phyloP scores from a whole-genome alignment of 1,139 yeast species.

The Pichia sp. region DNA sequence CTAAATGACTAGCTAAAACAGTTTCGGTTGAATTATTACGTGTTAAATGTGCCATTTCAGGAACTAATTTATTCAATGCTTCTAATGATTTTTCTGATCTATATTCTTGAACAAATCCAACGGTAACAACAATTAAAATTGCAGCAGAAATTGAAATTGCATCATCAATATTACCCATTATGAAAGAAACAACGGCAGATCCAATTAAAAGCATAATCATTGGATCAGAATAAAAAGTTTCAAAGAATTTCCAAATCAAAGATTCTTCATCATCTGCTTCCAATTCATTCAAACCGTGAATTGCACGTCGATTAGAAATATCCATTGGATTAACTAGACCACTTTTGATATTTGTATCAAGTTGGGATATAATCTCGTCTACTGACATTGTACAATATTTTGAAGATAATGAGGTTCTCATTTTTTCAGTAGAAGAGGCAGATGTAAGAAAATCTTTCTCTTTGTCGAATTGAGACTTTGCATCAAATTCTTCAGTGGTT shows the following conservation, averaged over 20 bases:
- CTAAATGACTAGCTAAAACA: slow-evolving; percentile 79
- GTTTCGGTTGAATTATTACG: slow-evolving; percentile 69
- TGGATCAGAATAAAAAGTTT: slow-evolving; percentile 83
- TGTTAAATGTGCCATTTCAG: slow-evolving; percentile 86
- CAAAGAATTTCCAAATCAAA: slow-evolving; percentile 58
- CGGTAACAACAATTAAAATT: slow-evolving; percentile 82
- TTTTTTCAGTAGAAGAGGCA: slow-evolving; percentile 16
- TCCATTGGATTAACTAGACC: slow-evolving; percentile 71
- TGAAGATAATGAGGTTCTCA: slow-evolving; percentile 36
- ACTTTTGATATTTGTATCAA: slow-evolving; percentile 49
- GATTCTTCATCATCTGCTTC: slow-evolving; percentile 70
- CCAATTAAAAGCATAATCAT: slow-evolving; percentile 80
- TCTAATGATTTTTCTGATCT: slow-evolving; percentile 89
- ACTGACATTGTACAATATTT: slow-evolving; percentile 51
- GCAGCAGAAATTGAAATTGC: slow-evolving; percentile 87
- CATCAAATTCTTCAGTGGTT: slow-evolving; percentile 14
- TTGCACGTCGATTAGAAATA: slow-evolving; percentile 57
- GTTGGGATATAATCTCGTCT: slow-evolving; percentile 53
- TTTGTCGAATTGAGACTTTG: slow-evolving; percentile 5
- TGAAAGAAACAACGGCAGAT: slow-evolving; percentile 74
- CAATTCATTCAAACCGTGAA: slow-evolving; percentile 76
- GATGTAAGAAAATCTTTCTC: slow-evolving; percentile 16
- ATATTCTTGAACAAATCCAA: slow-evolving; percentile 94
- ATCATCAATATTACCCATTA: slow-evolving; percentile 92
- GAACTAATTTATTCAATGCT: slow-evolving; percentile 85